Conservation (phyloP, 768 basidiomycete genomes). For the Hygrophoropsis aurantiaca region DNA sequence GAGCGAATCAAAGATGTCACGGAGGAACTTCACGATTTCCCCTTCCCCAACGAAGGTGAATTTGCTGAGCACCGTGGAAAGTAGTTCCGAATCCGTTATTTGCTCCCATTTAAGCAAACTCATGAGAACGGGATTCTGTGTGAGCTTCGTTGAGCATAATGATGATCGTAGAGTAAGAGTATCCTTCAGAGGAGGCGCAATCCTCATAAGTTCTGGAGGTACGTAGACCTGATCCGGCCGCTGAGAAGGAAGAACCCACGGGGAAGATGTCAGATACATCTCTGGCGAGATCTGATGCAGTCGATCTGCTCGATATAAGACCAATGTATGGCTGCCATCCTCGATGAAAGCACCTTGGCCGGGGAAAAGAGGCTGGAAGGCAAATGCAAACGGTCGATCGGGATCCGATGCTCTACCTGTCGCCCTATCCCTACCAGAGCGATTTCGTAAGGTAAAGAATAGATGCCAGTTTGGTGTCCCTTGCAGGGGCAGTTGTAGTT, state of each 20-base stretch:
- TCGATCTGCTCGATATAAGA: conserved; percentile 84
- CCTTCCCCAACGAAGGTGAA: conserved; percentile 93
- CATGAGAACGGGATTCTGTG: conserved; percentile 85
- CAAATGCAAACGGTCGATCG: conserved; percentile 89
- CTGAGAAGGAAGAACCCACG: conserved; percentile 56
- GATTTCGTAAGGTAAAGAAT: conserved; percentile 91
- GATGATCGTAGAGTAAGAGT: conserved; percentile 81
- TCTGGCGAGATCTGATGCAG: conserved; percentile 59
- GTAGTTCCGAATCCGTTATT: conserved; percentile 58
- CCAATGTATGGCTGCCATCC: conserved; percentile 84
- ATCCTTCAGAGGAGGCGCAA: conserved; percentile 74
- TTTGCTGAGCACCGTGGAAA: conserved; percentile 73
- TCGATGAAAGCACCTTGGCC: conserved; percentile 77
- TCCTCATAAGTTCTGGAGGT: conserved; percentile 58
- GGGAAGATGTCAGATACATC: conserved; percentile 70
- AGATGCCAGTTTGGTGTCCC: conserved; percentile 81
- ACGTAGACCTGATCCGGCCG: conserved; percentile 58
- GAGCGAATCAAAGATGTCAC: conserved; percentile 89
- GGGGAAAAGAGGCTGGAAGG: conserved; percentile 84
- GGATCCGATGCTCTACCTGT: conserved; percentile 40
- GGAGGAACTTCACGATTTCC: conserved; percentile 91
- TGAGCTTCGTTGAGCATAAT: conserved; percentile 88
- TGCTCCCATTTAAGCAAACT: conserved; percentile 81
- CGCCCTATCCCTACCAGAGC: conserved; percentile 50
- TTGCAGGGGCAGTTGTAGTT: conserved; percentile 71